Conservation (phyloP, 2,329 filamentous ascomycete species). For the Penicillium palitans region DNA sequence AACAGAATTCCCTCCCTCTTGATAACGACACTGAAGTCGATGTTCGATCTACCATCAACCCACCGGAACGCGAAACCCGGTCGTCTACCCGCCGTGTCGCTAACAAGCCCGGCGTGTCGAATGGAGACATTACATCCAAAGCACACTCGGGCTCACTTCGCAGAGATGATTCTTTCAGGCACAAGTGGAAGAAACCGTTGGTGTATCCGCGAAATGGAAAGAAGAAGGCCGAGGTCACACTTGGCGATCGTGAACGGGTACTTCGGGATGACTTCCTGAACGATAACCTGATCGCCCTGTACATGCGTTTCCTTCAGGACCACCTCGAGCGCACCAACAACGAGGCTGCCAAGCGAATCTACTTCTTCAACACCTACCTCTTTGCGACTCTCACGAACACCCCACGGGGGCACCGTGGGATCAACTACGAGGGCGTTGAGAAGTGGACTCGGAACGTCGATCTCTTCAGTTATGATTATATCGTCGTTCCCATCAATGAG, state of each 20-base stretch:
- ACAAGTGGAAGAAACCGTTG: conserved; percentile 41
- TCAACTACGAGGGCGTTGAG: conserved; percentile 83
- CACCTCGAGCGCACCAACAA: conserved; percentile 57
- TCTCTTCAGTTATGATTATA: conserved; percentile 80
- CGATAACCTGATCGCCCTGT: conserved; percentile 89
- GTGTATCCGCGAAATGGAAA: conserved; percentile 49
- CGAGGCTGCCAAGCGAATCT: conserved; percentile 64
- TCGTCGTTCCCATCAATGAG: conserved; percentile 91
- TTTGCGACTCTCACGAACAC: conserved; percentile 71
- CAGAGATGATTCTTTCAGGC: conserved; percentile 21
- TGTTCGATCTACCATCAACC: conserved; percentile 19
- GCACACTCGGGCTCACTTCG: background rate
- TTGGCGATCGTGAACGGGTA: conserved; percentile 62
- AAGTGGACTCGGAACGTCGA: conserved; percentile 86
- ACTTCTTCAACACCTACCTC: conserved; percentile 93
- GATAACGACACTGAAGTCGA: conserved; percentile 16
- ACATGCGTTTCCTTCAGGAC: conserved; percentile 71
- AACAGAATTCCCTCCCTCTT: conserved; percentile 6
- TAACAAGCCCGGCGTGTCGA: background rate
- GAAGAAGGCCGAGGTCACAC: conserved; percentile 48
- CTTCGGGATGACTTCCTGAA: conserved; percentile 87
- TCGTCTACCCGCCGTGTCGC: conserved; percentile 29
- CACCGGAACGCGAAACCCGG: conserved; percentile 32
- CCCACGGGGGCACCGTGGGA: conserved; percentile 53
- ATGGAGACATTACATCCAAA: background rate